Percentiles rank a stretch among this genome's conserved stretches.
phyloP scores from a whole-genome alignment of 164 flowering plant genomes.

The Warburgia ugandensis region DNA sequence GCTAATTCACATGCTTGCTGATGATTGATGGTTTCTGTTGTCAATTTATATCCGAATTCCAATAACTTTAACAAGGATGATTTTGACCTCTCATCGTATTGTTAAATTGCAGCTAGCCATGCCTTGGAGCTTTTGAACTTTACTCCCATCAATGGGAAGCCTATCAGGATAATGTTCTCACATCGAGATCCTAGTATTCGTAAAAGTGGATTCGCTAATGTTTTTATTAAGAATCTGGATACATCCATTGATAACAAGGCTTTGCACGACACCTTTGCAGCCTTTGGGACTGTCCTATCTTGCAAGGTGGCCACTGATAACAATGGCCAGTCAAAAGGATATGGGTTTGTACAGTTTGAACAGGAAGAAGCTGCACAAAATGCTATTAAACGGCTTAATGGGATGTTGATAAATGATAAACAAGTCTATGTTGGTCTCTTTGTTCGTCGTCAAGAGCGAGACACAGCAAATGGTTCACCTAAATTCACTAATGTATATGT shows the following conservation, averaged over 20 bases:
- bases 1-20: too few relatives aligned
- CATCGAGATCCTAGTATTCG: conserved; percentile 67
- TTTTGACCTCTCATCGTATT: too few relatives aligned
- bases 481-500: conserved; percentile 73
- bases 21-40: too few relatives aligned
- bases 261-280: conserved; percentile 55
- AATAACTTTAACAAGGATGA: too few relatives aligned
- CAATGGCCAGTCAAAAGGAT: conserved; percentile 61
- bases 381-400: conserved; percentile 57
- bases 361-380: conserved; percentile 50
- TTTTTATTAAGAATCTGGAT: conserved; percentile 80
- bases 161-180: conserved; percentile 70
- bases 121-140: conserved; percentile 64
- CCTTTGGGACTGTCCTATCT: conserved; percentile 64
- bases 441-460: conserved; percentile 59
- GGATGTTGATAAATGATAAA: conserved; percentile 66
- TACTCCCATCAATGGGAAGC: conserved; percentile 60
- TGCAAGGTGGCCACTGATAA: conserved; percentile 70
- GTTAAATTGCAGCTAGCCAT: conserved; percentile 41
- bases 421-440: conserved; percentile 71
- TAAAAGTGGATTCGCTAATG: conserved; percentile 63
- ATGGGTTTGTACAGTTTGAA: conserved; percentile 85
- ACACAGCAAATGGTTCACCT: conserved; percentile 28
- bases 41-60: too few relatives aligned
- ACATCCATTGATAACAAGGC: conserved; percentile 59